Evolutionary conservation across 768 basidiomycete species (phyloP).

Genomic region (Tephrocybe sp.): DNA sequence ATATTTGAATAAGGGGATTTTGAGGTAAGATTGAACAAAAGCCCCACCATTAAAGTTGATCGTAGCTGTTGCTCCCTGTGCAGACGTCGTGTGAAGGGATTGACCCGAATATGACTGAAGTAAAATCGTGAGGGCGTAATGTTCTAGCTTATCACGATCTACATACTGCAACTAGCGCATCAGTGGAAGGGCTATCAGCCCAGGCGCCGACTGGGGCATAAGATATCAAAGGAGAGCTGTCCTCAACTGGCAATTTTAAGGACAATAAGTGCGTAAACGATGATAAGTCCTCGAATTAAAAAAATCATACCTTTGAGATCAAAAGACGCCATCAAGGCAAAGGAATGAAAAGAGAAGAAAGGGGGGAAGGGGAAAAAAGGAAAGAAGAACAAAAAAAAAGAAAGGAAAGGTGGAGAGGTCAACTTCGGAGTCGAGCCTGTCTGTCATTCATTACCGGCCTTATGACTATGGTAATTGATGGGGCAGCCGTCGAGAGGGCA

Average conservation of each 20-base stretch:
- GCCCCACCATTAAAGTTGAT: constrained; percentile 48
- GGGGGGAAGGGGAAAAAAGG: constrained; percentile 20
- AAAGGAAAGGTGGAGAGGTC: background rate
- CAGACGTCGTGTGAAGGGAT: constrained; percentile 44
- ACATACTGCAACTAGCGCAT: constrained; percentile 39
- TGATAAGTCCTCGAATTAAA: background rate
- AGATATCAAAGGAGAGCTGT: constrained; percentile 53
- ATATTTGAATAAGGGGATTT: background rate
- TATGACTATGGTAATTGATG: background rate
- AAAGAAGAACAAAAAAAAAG: constrained; percentile 2
- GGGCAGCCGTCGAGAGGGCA: background rate
- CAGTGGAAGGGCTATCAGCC: constrained; percentile 41
- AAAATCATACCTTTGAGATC: constrained; percentile 37
- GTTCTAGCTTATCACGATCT: background rate
- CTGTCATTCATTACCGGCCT: background rate
- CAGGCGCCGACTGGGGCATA: constrained; percentile 52
- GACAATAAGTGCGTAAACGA: background rate
- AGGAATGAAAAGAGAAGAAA: constrained; percentile 20
- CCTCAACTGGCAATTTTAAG: constrained; percentile 43
- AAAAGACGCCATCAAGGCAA: constrained; percentile 50
- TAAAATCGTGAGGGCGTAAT: background rate
- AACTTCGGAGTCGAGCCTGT: background rate
- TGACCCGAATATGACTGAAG: constrained; percentile 41
- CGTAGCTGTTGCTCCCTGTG: constrained; percentile 47
- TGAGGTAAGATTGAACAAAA: background rate